A percentile compares a stretch with the other conserved stretches of the same genome.
phyloP scores from a whole-genome alignment of 495 filamentous ascomycete species.

The Xylona heveae region DNA sequence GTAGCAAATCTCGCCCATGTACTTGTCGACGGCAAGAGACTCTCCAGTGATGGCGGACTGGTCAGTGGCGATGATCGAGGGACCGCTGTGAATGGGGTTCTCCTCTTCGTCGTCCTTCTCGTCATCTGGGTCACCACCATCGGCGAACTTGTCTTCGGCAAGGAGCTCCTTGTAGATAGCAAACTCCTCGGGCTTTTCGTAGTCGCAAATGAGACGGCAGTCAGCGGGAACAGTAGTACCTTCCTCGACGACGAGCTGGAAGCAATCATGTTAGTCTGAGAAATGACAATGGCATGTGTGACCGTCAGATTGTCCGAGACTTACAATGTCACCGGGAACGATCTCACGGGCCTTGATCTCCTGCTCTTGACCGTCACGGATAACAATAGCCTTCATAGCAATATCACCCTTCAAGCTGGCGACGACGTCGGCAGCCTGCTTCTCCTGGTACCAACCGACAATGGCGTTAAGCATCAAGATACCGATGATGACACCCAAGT shows the following conservation, averaged over 20 bases:
- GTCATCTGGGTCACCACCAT: no score
- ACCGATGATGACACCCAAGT: constrained; percentile 67
- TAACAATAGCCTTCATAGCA: constrained; percentile 51
- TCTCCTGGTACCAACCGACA: constrained; percentile 77
- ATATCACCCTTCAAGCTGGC: constrained; percentile 66
- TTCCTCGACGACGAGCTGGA: constrained; percentile 46
- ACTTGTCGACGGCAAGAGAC: constrained; percentile 60
- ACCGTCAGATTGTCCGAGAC: no score
- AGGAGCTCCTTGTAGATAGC: constrained; percentile 48
- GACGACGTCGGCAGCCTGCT: constrained; percentile 69
- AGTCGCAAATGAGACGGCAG: constrained; percentile 73
- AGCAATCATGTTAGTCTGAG: constrained; percentile 7
- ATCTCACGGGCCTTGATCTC: constrained; percentile 61
- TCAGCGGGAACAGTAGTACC: constrained; percentile 53
- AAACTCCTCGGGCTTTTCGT: constrained; percentile 46
- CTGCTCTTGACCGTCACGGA: constrained; percentile 49
- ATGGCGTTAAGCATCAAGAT: constrained; percentile 62
- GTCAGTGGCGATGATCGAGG: constrained; percentile 43
- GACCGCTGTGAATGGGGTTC: constrained; percentile 32
- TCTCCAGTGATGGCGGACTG: constrained; percentile 64
- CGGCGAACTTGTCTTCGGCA: constrained; percentile 34
- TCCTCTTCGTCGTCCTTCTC: constrained; percentile 48
- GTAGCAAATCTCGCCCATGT: constrained; percentile 49
- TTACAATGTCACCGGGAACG: constrained; percentile 63
- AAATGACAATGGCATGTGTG: neutral